Evolutionary conservation across 192 early-diverging fungal genomes (phyloP).

Genomic region (Mortierella hygrophila): DNA sequence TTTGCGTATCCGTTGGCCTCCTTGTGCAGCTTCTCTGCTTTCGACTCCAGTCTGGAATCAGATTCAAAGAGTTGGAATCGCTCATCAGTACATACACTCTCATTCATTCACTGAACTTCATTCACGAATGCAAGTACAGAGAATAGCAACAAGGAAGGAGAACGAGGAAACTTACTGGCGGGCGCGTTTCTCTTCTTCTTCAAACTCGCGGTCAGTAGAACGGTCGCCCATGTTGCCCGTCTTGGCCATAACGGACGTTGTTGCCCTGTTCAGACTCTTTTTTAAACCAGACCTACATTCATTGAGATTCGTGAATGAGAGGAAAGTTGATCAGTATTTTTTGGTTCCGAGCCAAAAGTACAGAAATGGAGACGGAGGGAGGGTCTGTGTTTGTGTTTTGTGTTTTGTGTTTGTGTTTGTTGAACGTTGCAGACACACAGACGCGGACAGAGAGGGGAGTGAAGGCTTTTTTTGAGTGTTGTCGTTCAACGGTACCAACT

Average conservation of each 20-base stretch:
- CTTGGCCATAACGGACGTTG: slow-evolving; percentile 69
- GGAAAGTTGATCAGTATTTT: not conserved
- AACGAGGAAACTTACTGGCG: slow-evolving; percentile 58
- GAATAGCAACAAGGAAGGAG: not conserved
- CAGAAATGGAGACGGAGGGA: not conserved
- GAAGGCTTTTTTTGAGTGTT: not conserved
- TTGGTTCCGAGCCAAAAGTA: not conserved
- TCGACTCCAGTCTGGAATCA: slow-evolving; percentile 77
- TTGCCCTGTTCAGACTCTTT: slow-evolving; percentile 84
- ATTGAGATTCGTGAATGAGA: not conserved
- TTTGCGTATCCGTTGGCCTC: slow-evolving; percentile 95
- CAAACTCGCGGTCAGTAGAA: slow-evolving; percentile 84
- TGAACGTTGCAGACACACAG: not conserved
- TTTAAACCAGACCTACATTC: slow-evolving; percentile 79
- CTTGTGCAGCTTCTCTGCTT: slow-evolving; percentile 86
- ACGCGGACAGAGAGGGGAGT: not conserved
- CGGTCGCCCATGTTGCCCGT: slow-evolving; percentile 79
- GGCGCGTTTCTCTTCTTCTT: slow-evolving; percentile 85
- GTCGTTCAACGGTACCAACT: not conserved
- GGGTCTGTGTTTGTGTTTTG: not conserved
- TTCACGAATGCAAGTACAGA: not conserved
- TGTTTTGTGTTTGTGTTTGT: not conserved
- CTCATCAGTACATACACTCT: not conserved
- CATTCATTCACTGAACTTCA: not conserved
- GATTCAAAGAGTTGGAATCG: not conserved